Evolutionary conservation across 768 basidiomycete species (phyloP), one percentile per base, ranked within the genome.

Genomic region (Melanogaster broomeanus): DNA sequence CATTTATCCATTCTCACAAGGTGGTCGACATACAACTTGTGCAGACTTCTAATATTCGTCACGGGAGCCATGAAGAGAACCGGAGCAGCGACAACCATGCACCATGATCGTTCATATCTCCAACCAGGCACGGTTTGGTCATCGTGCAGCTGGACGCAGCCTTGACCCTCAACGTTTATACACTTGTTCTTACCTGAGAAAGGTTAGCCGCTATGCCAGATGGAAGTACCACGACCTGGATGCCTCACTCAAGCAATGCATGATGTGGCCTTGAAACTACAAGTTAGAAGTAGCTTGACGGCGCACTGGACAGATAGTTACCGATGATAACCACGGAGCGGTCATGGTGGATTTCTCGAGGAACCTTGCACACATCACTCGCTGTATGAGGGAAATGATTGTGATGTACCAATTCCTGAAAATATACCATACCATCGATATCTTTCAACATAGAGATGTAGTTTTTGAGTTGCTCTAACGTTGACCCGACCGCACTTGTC

Each of bases 41-140:
- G 70, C 48, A 82, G 48, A 18, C 62, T 62, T n/a, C 58, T 60
- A 10, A 77, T 57, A 58, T 81, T 76, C 8, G 72, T 62, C 30
- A 76, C 68, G 0, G 81, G 79, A 3, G 76, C 72, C 11, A 61
- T 72, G 62, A 81, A 81, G 1, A 81, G 64, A 9, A 79, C 31
- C 0, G 70, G 69, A 2, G 74, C 74, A 0, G 76, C 38, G 7
- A 64, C 33, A 9, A 49, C 63, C 51, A 80, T 70, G 24, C 74
- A 60, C 44, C 49, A 63, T 0, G 79, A 75, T 9, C 65, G 70
- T 9, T 41, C 40, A 7, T 48, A 45, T 46, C 13, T 16, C 51
- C 45, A 52, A 31, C 43, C 42, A 40, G 64, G 51, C 9, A 71
- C 48, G 1, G 69, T 66, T 45, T 65, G 61, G 12, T 61, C 42